Evolutionary conservation across 2,329 filamentous ascomycete species (phyloP), one percentile per base, ranked within the genome.

Genomic region (Fusarium pilosicola): DNA sequence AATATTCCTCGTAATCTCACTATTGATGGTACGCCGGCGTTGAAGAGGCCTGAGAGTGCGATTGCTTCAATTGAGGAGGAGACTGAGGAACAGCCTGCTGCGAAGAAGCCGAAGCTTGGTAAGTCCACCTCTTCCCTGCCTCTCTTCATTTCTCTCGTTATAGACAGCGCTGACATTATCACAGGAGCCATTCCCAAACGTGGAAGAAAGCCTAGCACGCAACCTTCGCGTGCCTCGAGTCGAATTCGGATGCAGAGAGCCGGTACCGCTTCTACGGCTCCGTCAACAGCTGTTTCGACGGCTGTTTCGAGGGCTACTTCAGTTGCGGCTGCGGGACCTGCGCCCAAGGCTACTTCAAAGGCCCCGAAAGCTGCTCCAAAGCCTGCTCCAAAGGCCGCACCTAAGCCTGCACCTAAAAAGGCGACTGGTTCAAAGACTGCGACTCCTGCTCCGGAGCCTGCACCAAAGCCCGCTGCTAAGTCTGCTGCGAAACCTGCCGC

Each of bases 51-150:
- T 6, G 49, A 51, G 1, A 58, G 51, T 8, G 56, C 48, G 9
- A 45, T 58, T 15, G 24, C 24, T 41, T 55, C 56, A 0, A 41
- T 36, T 2, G 48, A 45, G 28, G 46, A 38, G 6, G 62, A 52
- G 13, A 55, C 49, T 5, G 62, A 61, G 2, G 63, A 59, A 2
- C 74, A 58, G 1, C 74, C 74, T 5, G 39, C 58, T 7, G 57
- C 60, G 17, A 77, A 77, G 42, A 76, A 70, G 61, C 34, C 51
- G 4, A 76, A 71, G 34, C 41, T 36, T 26, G 52, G 71, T 74
- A 51, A 59, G 71, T 54, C 4, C 14, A 9, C 32, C 18, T 12
- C 13, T 12, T 7, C 20, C 24, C 24, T 28, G 17, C 7, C 6
- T 6, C 20, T 28, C 18, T 38, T 6, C 22, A 12, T 9, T 6